These are phyloP conservation scores for Scutellaria galericulata DNA, from an alignment of 257 asterid species.

Conservation along the genomic window DNA sequence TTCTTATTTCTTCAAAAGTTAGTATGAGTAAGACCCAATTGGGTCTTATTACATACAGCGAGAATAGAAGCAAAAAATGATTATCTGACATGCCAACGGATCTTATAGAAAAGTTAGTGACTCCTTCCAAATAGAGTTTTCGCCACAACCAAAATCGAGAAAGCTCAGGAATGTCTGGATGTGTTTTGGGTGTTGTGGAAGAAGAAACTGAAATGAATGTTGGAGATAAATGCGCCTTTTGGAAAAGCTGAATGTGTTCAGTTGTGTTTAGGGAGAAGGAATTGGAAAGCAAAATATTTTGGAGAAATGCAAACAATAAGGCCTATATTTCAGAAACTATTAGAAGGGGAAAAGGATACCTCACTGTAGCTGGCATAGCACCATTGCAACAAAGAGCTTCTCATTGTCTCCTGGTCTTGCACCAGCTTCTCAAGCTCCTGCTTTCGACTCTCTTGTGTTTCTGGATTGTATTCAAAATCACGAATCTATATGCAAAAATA, in stretches of 20 bases:
- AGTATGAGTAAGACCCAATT: not conserved
- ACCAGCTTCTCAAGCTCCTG: constrained; percentile 75
- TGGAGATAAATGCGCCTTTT: not conserved
- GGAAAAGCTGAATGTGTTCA: not conserved
- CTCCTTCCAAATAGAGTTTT: not conserved
- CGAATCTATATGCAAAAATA: constrained; percentile 56
- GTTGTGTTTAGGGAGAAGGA: not conserved
- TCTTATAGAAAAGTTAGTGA: not conserved
- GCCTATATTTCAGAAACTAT: constrained; percentile 25
- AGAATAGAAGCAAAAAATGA: not conserved
- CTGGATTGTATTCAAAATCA: constrained; percentile 77
- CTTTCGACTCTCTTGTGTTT: constrained; percentile 75
- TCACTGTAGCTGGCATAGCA: constrained; percentile 88
- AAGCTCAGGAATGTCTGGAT: not conserved
- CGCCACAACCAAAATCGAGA: not conserved
- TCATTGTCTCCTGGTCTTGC: constrained; percentile 75
- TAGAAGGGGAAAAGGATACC: constrained; percentile 50
- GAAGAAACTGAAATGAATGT: not conserved
- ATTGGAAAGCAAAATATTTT: not conserved
- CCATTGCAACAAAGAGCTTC: constrained; percentile 83
- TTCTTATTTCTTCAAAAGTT: not conserved
- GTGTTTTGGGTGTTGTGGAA: not conserved
- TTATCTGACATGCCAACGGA: not conserved
- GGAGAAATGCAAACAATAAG: not conserved
- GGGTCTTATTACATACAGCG: not conserved